Conservation (phyloP, 768 basidiomycete species). For the Suillus occidentalis region DNA sequence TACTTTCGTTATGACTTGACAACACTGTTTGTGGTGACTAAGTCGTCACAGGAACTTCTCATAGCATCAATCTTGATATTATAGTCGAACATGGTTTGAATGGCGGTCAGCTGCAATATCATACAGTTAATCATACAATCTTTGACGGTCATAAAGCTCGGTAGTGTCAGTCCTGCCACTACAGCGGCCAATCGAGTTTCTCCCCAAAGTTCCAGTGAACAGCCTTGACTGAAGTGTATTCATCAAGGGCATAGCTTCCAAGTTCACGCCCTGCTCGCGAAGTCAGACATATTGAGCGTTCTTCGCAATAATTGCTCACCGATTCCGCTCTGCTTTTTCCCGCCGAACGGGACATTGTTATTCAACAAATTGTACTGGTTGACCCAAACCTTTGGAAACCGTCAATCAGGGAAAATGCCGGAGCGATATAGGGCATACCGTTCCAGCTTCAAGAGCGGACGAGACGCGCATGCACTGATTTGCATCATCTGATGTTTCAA, state of each 20-base stretch:
- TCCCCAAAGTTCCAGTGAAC: conserved; percentile 90
- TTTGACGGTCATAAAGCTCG: background rate
- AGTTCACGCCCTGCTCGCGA: conserved; percentile 74
- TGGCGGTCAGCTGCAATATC: background rate
- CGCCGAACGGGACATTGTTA: conserved; percentile 94
- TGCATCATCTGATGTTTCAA: conserved; percentile 57
- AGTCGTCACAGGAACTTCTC: background rate
- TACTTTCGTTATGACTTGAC: background rate
- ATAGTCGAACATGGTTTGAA: background rate
- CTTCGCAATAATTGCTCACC: conserved; percentile 43
- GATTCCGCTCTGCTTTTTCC: conserved; percentile 90
- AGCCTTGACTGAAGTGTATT: conserved; percentile 81
- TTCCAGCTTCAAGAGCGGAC: conserved; percentile 83
- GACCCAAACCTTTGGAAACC: conserved; percentile 70
- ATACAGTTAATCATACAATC: background rate
- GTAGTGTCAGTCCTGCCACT: conserved; percentile 4
- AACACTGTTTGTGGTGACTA: too few species aligned
- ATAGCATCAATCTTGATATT: background rate
- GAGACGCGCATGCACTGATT: conserved; percentile 90
- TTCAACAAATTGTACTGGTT: conserved; percentile 85
- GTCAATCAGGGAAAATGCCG: conserved; percentile 10
- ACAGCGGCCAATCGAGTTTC: conserved; percentile 77
- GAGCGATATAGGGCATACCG: conserved; percentile 44
- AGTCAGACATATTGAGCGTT: conserved; percentile 7
- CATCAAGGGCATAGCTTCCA: conserved; percentile 80